Percentiles rank a stretch among this genome's conserved stretches.
phyloP scores from a whole-genome alignment of 441 rosid species.

The Adansonia rubrostipa region DNA sequence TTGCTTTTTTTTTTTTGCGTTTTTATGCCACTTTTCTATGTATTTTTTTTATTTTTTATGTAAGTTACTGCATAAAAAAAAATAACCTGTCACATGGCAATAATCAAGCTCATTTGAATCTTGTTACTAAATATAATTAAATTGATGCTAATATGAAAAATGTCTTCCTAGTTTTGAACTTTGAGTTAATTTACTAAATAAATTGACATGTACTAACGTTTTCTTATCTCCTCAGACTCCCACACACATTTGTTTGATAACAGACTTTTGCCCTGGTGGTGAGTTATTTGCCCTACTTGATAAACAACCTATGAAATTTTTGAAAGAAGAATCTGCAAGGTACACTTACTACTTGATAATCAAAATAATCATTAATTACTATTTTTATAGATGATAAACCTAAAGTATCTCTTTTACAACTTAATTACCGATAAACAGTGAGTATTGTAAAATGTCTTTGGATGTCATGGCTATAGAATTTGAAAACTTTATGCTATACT shows the following conservation, averaged over 20 bases:
- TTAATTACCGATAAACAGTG: neutral
- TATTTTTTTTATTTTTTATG: too few relatives aligned
- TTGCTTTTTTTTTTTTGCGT: too few relatives aligned
- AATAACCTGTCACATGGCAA: too few relatives aligned
- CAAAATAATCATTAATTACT: neutral
- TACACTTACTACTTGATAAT: slow-evolving; percentile 29
- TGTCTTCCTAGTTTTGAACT: slow-evolving; percentile 4
- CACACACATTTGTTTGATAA: slow-evolving; percentile 93
- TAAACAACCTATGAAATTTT: slow-evolving; percentile 89
- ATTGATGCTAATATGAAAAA: neutral
- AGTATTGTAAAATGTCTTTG: neutral
- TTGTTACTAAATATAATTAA: neutral
- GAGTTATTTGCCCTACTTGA: slow-evolving; percentile 93
- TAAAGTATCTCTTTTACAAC: too few relatives aligned
- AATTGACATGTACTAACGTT: slow-evolving; percentile 22
- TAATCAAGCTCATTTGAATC: neutral
- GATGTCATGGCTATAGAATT: neutral
- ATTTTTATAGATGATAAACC: too few relatives aligned
- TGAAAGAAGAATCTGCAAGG: slow-evolving; percentile 94
- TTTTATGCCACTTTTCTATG: too few relatives aligned
- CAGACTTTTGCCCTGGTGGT: slow-evolving; percentile 97
- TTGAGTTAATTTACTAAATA: neutral
- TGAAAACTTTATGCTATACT: slow-evolving; percentile 3
- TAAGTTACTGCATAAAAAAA: too few relatives aligned
- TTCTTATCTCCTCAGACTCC: slow-evolving; percentile 71